Base-by-base conservation (phyloP, 345 rosid species). In the Limnanthes douglasii region DNA sequence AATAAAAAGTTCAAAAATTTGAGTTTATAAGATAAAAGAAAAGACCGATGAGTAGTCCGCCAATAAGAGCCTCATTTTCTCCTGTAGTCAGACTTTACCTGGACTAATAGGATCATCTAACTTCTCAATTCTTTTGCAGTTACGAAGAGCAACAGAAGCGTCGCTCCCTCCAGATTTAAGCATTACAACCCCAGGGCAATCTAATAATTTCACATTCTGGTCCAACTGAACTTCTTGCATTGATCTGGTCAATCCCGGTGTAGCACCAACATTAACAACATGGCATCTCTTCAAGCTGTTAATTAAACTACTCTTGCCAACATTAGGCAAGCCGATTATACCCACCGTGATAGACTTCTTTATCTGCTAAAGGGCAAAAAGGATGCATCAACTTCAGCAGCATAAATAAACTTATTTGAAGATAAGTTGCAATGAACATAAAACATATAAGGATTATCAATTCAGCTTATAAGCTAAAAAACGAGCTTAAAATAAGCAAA, bases 141-240 rank as follows among this genome's bases (percentile, higher is more conserved):
- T 90, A 23, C 85, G 73, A 50, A 90, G 98, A 41, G 85, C 86
- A 36, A 77, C 40, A 5, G 94, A 63, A 7, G 80, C 60, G 59
- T 77, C 82, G 56, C 72, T 75, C 33, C 42, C 88, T 3, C 41
- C 47, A 31, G 94, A 84, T 51, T 69, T 78, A 27, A 84, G 85
- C 96, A 90, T 72, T 39, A 84, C 98, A 55, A 90, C 93, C 37
- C 98, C 98, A 46, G 96, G 98, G 51, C 96, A 90, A 56, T 90
- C 98, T 57, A 90, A 42, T 54, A 84, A 59, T 50, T 84, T 90
- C 28, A 90, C 82, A 64, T 80, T 77, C 59, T 70, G 77, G 72
- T 84, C 98, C 39, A 84, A 51, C 41, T 84, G 95, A 61, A 90
- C 94, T 65, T 90, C 96, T 66, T 84, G 98, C 74, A 90, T 59